Evolutionary conservation across 441 rosid species (phyloP).

Genomic region (Jatropha multifida): DNA sequence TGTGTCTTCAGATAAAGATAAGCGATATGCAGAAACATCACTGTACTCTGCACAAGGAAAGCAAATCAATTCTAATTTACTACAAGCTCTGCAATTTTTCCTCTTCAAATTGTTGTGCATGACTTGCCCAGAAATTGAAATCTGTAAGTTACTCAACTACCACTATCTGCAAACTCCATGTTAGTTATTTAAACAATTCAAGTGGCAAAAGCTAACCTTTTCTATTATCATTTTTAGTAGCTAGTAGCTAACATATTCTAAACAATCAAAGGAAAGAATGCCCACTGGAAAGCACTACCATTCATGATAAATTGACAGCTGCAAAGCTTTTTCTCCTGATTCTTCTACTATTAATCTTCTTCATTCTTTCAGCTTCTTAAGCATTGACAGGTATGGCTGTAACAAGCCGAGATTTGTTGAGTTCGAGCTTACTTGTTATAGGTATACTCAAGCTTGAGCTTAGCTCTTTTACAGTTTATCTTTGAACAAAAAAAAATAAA

Average conservation of each 20-base stretch:
- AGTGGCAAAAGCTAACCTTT: background rate
- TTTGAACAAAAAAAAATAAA: too few species aligned
- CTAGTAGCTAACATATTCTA: background rate
- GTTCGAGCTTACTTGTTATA: too few species aligned
- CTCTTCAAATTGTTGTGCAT: background rate
- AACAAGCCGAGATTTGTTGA: background rate
- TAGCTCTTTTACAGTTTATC: too few species aligned
- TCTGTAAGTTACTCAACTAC: background rate
- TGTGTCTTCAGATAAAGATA: conserved; percentile 96
- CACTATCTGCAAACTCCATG: background rate
- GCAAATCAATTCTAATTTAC: background rate
- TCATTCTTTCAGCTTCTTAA: background rate
- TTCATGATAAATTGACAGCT: background rate
- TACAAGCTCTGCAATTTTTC: background rate
- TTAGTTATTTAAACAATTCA: background rate
- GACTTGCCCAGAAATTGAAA: background rate
- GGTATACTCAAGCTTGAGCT: too few species aligned
- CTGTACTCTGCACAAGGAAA: conserved; percentile 60
- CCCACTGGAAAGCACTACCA: background rate
- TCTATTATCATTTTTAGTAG: background rate
- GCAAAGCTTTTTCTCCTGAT: background rate
- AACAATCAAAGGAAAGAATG: background rate
- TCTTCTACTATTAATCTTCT: background rate
- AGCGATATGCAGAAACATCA: conserved; percentile 89
- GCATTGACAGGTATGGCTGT: background rate